Evolutionary conservation across 2,329 filamentous ascomycete species (phyloP).

Genomic region (Colletotrichum sp.): DNA sequence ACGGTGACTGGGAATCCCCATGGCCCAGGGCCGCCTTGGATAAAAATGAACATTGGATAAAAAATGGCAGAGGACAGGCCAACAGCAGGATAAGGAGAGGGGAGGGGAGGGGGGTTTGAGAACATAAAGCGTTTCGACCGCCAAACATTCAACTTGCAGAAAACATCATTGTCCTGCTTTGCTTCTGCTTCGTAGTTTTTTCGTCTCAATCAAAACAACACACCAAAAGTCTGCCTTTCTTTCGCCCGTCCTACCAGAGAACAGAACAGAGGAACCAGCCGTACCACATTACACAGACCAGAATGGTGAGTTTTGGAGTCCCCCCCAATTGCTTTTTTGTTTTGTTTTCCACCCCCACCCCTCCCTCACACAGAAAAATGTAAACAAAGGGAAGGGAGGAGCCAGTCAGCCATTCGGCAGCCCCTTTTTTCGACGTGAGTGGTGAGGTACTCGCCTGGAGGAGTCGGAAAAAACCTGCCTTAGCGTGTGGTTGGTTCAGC

Average conservation of each 20-base stretch:
- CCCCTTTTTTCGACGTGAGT: not conserved
- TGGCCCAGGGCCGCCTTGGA: constrained; percentile 2
- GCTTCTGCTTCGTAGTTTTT: not conserved
- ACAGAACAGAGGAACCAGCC: not conserved
- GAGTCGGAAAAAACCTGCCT: not conserved
- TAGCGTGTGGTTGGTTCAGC: constrained; percentile 15
- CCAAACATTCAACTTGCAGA: constrained; percentile 5
- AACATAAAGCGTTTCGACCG: constrained; percentile 20
- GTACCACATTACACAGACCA: constrained; percentile 22
- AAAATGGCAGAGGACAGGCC: not conserved
- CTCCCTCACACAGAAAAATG: not conserved
- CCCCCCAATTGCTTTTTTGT: constrained; percentile 11
- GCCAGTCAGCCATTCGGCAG: constrained; percentile 5
- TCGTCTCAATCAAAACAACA: not conserved
- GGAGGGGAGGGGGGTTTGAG: not conserved
- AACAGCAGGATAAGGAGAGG: not conserved
- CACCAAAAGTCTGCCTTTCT: not conserved
- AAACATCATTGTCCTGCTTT: constrained; percentile 7
- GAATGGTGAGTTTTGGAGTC: constrained; percentile 39
- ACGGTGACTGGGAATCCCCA: constrained; percentile 17
- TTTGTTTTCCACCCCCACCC: not conserved
- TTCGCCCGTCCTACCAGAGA: not conserved
- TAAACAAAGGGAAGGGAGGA: constrained; percentile 18
- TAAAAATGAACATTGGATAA: constrained; percentile 1
- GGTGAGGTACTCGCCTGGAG: not conserved